Percentiles rank a stretch among this genome's conserved stretches.
These are phyloP conservation scores for Mucuna pruriens DNA, from an alignment of 306 rosid genomes.

Conservation along the genomic window DNA sequence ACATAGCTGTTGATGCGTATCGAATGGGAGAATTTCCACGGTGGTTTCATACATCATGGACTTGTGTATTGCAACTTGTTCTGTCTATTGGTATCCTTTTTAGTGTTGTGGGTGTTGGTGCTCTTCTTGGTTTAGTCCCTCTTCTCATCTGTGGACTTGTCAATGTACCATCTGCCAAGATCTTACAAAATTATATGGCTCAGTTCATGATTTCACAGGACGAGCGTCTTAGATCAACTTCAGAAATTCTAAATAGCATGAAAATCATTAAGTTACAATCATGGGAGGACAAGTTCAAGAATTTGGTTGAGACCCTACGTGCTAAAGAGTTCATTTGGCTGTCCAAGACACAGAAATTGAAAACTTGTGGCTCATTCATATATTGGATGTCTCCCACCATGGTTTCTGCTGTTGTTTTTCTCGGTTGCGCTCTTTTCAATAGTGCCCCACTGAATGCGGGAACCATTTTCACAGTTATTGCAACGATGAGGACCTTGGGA, in stretches of 20 bases:
- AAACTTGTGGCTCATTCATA: constrained; percentile 46
- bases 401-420: constrained; percentile 62
- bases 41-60: constrained; percentile 79
- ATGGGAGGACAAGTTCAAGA: constrained; percentile 79
- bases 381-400: constrained; percentile 83
- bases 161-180: constrained; percentile 67
- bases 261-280: constrained; percentile 83
- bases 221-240: constrained; percentile 73
- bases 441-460: constrained; percentile 78
- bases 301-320: constrained; percentile 49
- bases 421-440: constrained; percentile 52
- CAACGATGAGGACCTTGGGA: constrained; percentile 62
- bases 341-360: constrained; percentile 48
- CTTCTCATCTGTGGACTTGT: constrained; percentile 62
- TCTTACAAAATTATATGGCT: constrained; percentile 60
- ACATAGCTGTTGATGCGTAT: constrained; percentile 81
- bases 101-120: constrained; percentile 67
- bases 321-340: constrained; percentile 72
- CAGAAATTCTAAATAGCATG: constrained; percentile 82
- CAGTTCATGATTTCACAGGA: constrained; percentile 79
- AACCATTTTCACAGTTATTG: constrained; percentile 78
- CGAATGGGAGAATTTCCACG: constrained; percentile 88
- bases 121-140: constrained; percentile 70
- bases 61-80: constrained; percentile 48
- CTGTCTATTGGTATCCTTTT: constrained; percentile 55